Conservation (phyloP, 441 rosid genomes). For the Jatropha multifida region DNA sequence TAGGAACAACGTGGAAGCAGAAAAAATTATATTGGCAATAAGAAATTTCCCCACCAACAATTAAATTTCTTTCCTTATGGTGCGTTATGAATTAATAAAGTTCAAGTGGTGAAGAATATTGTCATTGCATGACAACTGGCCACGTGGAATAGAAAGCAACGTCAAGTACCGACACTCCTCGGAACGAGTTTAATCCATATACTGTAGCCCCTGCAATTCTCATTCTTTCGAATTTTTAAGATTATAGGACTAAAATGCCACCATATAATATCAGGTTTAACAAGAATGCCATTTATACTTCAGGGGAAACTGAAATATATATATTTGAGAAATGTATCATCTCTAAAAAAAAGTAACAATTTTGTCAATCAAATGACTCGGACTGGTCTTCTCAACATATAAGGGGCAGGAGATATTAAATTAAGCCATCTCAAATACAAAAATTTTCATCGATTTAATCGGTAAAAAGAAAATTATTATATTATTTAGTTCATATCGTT, state of each 20-base stretch:
- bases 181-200: conserved; percentile 17
- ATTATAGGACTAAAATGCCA: conserved; percentile 18
- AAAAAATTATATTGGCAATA: conserved; percentile 1
- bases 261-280: neutral
- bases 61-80: conserved; percentile 8
- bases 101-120: conserved; percentile 38
- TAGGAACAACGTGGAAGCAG: conserved; percentile 12
- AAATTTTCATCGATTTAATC: too few species aligned
- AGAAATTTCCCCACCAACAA: conserved; percentile 18
- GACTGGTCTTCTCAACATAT: too few species aligned
- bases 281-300: neutral
- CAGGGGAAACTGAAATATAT: neutral
- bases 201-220: conserved; percentile 15
- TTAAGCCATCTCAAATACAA: too few species aligned
- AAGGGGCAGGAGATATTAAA: too few species aligned
- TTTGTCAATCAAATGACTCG: neutral
- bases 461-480: too few species aligned
- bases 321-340: neutral
- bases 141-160: conserved; percentile 39
- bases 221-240: conserved; percentile 11
- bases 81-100: conserved; percentile 12
- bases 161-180: conserved; percentile 28
- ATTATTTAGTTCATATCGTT: too few species aligned
- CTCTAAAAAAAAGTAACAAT: neutral
- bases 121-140: conserved; percentile 38